Evolutionary conservation across 345 rosid species (phyloP), one percentile per base, ranked within the genome.

Genomic region (Conringia planisiliqua): DNA sequence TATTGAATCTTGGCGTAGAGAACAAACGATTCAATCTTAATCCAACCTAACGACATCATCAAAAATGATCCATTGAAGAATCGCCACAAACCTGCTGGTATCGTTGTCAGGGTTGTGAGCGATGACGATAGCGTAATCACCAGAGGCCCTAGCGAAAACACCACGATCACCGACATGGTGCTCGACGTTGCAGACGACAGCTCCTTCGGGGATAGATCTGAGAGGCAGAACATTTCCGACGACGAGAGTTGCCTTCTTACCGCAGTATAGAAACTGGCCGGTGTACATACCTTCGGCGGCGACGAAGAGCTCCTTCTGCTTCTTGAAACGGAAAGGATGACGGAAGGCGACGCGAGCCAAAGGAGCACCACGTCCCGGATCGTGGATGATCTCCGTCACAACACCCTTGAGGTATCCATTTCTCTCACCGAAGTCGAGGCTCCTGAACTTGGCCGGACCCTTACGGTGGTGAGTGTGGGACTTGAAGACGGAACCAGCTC

Each of bases 151-250:
- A 44, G 90, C 90, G 18, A 86, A 55, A 4, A 84, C 88, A 40
- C 91, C 88, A 29, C 94, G 88, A 36, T 89, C 91, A 70, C 91
- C 94, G 4, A 89, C 94, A 50, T 87, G 89, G 30, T 85, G 94
- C 70, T 87, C 91, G 26, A 89, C 94, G 27, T 89, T 89, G 30
- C 94, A 89, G 1, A 87, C 84, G 6, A 87, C 94, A 35, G 89
- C 89, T 22, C 94, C 94, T 65, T 89, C 94, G 14, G 91, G 94
- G 30, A 89, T 85, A 38, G 87, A 79, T 72, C 88, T 68, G 32
- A 86, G 60, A 0, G 90, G 88, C 35, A 85, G 54, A 4, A 86
- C 90, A 44, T 86, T 86, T 18, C 90, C 90, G 14, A 86, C 88
- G 24, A 83, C 72, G 0, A 86, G 79, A 6, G 73, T 80, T 2